These are phyloP conservation scores for Pleodorina starrii DNA, from an alignment of 139 green algal genomes.

Conservation along the genomic window DNA sequence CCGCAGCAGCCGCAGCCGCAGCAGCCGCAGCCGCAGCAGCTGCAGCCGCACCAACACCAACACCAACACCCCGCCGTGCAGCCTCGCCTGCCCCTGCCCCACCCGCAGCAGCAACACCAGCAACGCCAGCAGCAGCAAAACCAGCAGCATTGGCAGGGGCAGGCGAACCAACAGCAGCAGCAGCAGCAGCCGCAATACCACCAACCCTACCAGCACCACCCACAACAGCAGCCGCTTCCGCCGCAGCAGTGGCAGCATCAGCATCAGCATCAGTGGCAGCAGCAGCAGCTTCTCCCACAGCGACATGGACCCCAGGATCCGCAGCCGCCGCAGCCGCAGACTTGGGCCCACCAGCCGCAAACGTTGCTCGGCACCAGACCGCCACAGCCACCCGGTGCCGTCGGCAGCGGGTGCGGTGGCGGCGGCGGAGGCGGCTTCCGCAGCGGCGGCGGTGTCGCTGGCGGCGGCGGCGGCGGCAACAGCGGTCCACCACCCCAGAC, in stretches of 20 bases:
- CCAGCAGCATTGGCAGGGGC: not conserved
- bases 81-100: not conserved
- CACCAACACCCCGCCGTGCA: too few species aligned
- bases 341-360: too few species aligned
- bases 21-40: too few species aligned
- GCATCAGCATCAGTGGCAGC: not conserved
- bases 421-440: not conserved
- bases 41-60: not conserved
- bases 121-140: not conserved
- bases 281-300: not conserved
- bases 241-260: not conserved
- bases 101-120: conserved; percentile 4
- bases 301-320: not conserved
- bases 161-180: not conserved
- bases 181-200: not conserved
- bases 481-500: not conserved
- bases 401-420: too few species aligned
- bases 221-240: not conserved
- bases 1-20: too few species aligned
- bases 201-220: not conserved
- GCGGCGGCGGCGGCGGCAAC: not conserved
- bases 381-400: not conserved
- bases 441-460: not conserved
- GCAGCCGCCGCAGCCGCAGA: not conserved
- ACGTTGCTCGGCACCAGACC: not conserved